These are phyloP conservation scores for Fusarium domesticum DNA, from an alignment of 2,329 filamentous ascomycete species.

Conservation along the genomic window DNA sequence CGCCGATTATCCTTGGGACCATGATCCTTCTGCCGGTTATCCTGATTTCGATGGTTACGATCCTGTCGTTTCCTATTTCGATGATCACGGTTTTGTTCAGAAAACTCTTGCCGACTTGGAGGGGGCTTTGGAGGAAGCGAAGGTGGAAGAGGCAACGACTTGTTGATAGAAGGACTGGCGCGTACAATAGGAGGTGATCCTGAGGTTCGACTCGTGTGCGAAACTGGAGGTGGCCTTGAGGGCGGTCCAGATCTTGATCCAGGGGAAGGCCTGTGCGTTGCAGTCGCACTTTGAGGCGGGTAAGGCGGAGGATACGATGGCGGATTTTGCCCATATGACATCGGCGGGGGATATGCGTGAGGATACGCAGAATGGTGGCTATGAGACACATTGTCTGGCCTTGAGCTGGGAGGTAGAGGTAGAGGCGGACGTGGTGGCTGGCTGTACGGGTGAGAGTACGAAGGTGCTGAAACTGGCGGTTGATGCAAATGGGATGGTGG, in stretches of 20 bases:
- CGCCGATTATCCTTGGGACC: background rate
- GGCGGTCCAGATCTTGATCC: constrained; percentile 12
- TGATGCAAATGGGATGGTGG: constrained; percentile 8
- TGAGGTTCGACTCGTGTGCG: constrained; percentile 13
- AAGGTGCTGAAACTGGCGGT: constrained; percentile 10
- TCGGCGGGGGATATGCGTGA: constrained; percentile 13
- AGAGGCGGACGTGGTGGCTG: constrained; percentile 16
- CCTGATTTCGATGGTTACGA: constrained; percentile 31
- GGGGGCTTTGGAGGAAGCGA: constrained; percentile 35
- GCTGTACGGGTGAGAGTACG: constrained; percentile 24
- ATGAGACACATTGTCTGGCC: constrained; percentile 18
- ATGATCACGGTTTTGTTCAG: constrained; percentile 29
- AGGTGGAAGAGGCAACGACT: constrained; percentile 18
- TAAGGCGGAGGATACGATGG: constrained; percentile 21
- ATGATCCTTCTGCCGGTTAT: constrained; percentile 29
- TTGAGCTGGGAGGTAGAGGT: constrained; percentile 17
- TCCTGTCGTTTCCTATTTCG: constrained; percentile 34
- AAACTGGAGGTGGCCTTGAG: constrained; percentile 12
- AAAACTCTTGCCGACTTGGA: constrained; percentile 27
- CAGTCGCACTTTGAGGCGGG: constrained; percentile 19
- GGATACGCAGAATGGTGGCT: constrained; percentile 19
- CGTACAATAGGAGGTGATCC: constrained; percentile 17
- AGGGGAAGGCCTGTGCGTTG: constrained; percentile 18
- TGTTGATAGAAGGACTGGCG: constrained; percentile 12
- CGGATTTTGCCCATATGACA: constrained; percentile 19